phyloP scores from a whole-genome alignment of 2,329 filamentous ascomycete genomes.

The Aspergillus pseudoviridinutans region DNA sequence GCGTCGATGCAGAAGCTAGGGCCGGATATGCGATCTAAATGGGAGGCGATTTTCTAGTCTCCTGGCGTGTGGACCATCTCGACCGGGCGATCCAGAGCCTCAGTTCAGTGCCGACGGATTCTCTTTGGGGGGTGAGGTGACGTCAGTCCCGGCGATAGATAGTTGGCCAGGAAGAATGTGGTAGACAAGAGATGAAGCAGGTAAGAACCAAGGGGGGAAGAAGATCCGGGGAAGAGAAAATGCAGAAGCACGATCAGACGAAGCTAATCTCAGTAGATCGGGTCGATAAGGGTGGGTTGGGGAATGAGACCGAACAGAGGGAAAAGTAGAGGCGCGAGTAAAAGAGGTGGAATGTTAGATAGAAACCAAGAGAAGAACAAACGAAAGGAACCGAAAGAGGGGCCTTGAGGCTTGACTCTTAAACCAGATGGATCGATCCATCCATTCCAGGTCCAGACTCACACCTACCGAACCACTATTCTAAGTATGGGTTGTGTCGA shows the following conservation, averaged over 20 bases:
- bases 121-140: constrained; percentile 6
- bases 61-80: constrained; percentile 13
- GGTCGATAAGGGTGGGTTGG: background rate
- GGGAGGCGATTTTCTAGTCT: background rate
- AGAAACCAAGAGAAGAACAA: constrained; percentile 1
- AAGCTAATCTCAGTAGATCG: background rate
- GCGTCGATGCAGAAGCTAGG: background rate
- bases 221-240: background rate
- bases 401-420: background rate
- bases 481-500: too few species aligned
- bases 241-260: background rate
- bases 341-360: background rate
- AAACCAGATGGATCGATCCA: background rate
- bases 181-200: background rate
- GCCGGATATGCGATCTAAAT: constrained; percentile 2
- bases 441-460: background rate
- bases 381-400: background rate
- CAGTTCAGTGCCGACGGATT: background rate
- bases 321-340: background rate
- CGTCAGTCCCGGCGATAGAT: constrained; percentile 6
- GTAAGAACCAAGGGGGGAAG: background rate
- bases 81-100: constrained; percentile 2
- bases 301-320: constrained; percentile 1
- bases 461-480: too few species aligned
- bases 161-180: background rate